Evolutionary conservation across 176 grass and related monocot species (phyloP).

Genomic region (Calamus simplicifolius): DNA sequence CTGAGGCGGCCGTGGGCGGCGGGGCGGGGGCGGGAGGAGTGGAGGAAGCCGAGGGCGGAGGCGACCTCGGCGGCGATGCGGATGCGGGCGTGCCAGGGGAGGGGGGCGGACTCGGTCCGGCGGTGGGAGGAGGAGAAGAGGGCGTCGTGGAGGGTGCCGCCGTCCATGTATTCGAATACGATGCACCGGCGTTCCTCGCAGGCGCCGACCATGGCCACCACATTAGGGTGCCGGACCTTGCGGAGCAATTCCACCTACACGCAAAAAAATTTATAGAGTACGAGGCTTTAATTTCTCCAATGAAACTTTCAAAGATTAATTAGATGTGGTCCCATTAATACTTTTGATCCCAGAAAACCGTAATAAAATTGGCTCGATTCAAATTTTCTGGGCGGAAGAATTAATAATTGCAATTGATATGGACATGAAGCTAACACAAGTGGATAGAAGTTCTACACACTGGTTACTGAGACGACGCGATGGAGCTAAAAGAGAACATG

Average conservation of each 20-base stretch:
- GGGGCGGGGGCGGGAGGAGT: neutral
- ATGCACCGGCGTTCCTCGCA: slow-evolving; percentile 9
- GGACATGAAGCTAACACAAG: no score
- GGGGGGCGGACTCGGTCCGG: neutral
- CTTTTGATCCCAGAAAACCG: no score
- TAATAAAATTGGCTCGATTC: no score
- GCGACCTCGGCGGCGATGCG: slow-evolving; percentile 8
- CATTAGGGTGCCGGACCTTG: slow-evolving; percentile 9
- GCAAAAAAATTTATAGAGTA: neutral
- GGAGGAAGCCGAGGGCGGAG: slow-evolving; percentile 15
- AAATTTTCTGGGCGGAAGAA: no score
- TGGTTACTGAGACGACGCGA: no score
- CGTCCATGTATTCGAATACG: neutral
- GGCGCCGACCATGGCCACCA: neutral
- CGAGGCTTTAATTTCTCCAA: no score
- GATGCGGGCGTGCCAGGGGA: slow-evolving; percentile 13
- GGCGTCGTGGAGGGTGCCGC: slow-evolving; percentile 8
- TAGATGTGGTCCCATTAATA: no score
- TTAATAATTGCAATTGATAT: no score
- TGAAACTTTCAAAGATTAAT: no score
- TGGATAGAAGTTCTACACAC: no score
- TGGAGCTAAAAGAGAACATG: no score
- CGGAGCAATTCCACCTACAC: neutral
- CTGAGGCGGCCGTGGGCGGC: slow-evolving; percentile 12
- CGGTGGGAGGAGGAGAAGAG: neutral